Percentiles rank a stretch among this genome's conserved stretches.
Evolutionary conservation across 371 early-diverging fungal species (phyloP).

Genomic region (Enteropsectra breve): DNA sequence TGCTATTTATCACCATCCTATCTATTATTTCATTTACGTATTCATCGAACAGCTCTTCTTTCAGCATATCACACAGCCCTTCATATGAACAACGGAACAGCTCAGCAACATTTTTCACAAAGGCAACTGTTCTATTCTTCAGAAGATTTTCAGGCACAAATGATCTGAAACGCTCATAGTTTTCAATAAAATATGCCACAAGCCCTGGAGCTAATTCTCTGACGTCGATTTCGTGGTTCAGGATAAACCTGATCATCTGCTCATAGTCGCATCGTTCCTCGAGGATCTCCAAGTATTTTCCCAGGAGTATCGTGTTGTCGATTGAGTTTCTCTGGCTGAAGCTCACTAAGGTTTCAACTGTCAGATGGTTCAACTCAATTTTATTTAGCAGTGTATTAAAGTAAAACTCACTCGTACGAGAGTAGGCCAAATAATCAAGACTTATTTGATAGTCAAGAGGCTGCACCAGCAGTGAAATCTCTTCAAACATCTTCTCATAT

Average conservation of each 20-base stretch:
- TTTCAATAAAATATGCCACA: constrained; percentile 13
- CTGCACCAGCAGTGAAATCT: constrained; percentile 1
- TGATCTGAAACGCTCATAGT: background rate
- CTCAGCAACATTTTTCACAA: background rate
- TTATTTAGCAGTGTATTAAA: constrained; percentile 3
- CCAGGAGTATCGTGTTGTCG: background rate
- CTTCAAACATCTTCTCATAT: constrained; percentile 4
- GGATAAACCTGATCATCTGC: constrained; percentile 1
- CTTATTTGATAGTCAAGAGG: constrained; percentile 14
- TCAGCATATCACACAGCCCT: too few species aligned
- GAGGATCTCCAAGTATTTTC: constrained; percentile 5
- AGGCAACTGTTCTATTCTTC: background rate
- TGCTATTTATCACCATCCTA: too few species aligned
- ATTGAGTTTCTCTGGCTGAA: constrained; percentile 22
- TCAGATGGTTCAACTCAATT: constrained; percentile 15
- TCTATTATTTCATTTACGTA: too few species aligned
- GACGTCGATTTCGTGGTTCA: background rate
- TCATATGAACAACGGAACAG: too few species aligned
- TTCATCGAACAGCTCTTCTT: too few species aligned
- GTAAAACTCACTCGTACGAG: constrained; percentile 3
- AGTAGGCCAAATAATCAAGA: constrained; percentile 30
- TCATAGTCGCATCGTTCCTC: constrained; percentile 3
- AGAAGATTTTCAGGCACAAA: background rate
- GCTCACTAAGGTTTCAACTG: constrained; percentile 5
- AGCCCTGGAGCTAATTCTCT: background rate